These are phyloP conservation scores for Trapa incisa DNA, from an alignment of 345 rosid genomes.

Conservation along the genomic window DNA sequence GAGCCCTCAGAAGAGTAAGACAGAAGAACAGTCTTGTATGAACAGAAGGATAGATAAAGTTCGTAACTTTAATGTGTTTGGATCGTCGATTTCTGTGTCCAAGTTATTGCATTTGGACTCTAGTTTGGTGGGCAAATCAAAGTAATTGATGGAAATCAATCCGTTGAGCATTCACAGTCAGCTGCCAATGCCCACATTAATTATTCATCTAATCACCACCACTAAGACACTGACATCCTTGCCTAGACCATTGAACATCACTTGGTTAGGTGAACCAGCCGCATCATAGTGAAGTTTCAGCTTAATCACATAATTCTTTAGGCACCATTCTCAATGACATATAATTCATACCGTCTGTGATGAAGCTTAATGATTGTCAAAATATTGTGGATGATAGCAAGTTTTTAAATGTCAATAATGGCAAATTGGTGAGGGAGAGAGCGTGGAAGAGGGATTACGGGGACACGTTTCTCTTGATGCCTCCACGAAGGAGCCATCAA, in stretches of 20 bases:
- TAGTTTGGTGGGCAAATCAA: not conserved
- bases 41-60: no score
- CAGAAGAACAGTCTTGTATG: no score
- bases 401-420: no score
- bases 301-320: no score
- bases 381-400: not conserved
- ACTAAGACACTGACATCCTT: not conserved
- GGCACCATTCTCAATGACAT: no score
- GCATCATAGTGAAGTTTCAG: no score
- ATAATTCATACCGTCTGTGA: no score
- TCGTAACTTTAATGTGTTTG: no score
- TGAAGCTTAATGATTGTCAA: not conserved
- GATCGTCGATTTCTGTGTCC: not conserved
- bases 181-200: not conserved
- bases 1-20: no score
- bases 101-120: not conserved
- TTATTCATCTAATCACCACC: not conserved
- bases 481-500: not conserved
- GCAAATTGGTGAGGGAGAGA: not conserved
- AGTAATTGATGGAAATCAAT: not conserved
- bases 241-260: not conserved
- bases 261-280: no score
- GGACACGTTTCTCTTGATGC: conserved; percentile 13
- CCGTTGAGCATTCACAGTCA: not conserved
- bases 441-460: not conserved